Conservation (phyloP, 768 basidiomycete genomes). For the Pleurotus eryngii region DNA sequence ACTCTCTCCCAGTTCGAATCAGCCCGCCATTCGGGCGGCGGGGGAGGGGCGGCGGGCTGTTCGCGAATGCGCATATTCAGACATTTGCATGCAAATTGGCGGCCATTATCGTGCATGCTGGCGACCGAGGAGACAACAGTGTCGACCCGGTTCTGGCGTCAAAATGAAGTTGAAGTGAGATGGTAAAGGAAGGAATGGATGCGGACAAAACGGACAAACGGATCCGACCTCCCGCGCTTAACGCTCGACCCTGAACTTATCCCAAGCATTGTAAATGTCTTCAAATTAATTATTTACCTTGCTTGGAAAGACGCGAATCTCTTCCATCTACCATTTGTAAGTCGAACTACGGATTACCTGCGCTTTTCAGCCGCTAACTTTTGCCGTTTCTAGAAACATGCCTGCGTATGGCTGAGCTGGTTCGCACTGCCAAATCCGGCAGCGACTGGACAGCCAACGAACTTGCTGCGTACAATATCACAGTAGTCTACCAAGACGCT, state of each 20-base stretch:
- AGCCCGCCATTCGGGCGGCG: conserved; percentile 27
- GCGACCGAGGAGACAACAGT: conserved; percentile 7
- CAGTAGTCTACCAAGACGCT: conserved; percentile 5
- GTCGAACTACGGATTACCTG: too few relatives aligned
- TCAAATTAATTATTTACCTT: too few relatives aligned
- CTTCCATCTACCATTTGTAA: too few relatives aligned
- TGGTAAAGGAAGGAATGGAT: conserved; percentile 2
- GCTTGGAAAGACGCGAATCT: too few relatives aligned
- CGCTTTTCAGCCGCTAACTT: too few relatives aligned
- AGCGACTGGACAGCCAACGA: conserved; percentile 16
- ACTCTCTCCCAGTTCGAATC: conserved; percentile 48
- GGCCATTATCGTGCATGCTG: conserved; percentile 16
- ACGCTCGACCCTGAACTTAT: background rate
- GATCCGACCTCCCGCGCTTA: conserved; percentile 8
- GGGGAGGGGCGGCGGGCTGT: conserved; percentile 25
- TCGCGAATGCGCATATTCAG: conserved; percentile 63
- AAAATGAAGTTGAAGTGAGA: conserved; percentile 1
- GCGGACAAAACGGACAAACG: conserved; percentile 5
- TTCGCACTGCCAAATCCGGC: conserved; percentile 15
- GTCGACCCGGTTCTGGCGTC: background rate
- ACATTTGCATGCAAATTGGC: conserved; percentile 59
- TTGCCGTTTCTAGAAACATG: too few relatives aligned
- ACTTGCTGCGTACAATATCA: conserved; percentile 17
- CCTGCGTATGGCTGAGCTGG: conserved; percentile 11
- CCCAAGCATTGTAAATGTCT: too few relatives aligned